These are phyloP conservation scores for Brassica balearica DNA, from an alignment of 441 rosid genomes.

Conservation along the genomic window DNA sequence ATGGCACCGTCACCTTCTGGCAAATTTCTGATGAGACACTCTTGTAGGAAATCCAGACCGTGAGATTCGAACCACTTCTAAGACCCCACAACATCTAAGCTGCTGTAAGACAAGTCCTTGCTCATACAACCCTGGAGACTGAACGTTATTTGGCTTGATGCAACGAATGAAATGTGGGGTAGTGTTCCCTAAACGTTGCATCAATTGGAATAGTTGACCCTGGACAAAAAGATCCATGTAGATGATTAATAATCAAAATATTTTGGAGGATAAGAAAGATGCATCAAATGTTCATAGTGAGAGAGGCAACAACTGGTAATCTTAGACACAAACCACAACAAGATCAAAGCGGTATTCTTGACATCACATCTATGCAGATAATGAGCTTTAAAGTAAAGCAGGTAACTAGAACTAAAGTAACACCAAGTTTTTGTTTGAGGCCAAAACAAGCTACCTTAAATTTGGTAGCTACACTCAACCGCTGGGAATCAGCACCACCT, in stretches of 20 bases:
- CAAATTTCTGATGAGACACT: slow-evolving; percentile 96
- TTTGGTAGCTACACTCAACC: slow-evolving; percentile 91
- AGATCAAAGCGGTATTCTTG: background rate
- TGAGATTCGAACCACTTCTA: slow-evolving; percentile 98
- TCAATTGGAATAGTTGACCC: slow-evolving; percentile 96
- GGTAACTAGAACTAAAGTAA: slow-evolving; percentile 6
- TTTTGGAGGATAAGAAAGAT: no score
- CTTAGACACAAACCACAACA: slow-evolving; percentile 19
- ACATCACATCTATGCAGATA: slow-evolving; percentile 17
- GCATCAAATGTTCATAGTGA: no score
- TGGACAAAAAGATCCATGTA: slow-evolving; percentile 40
- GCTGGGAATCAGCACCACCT: slow-evolving; percentile 98
- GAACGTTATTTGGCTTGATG: slow-evolving; percentile 90
- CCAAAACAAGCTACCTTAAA: slow-evolving; percentile 73
- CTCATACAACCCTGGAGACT: slow-evolving; percentile 87
- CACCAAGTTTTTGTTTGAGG: background rate
- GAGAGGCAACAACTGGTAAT: background rate
- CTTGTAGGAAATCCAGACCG: slow-evolving; percentile 99
- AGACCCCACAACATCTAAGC: slow-evolving; percentile 97
- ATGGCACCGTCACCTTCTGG: slow-evolving; percentile 68
- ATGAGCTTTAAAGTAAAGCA: slow-evolving; percentile 14
- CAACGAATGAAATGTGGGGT: slow-evolving; percentile 99
- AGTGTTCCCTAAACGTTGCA: slow-evolving; percentile 95
- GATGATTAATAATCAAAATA: slow-evolving; percentile 8
- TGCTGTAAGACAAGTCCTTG: slow-evolving; percentile 96